phyloP scores from a whole-genome alignment of 2,329 filamentous ascomycete species.

The Hypoxylon sp. region DNA sequence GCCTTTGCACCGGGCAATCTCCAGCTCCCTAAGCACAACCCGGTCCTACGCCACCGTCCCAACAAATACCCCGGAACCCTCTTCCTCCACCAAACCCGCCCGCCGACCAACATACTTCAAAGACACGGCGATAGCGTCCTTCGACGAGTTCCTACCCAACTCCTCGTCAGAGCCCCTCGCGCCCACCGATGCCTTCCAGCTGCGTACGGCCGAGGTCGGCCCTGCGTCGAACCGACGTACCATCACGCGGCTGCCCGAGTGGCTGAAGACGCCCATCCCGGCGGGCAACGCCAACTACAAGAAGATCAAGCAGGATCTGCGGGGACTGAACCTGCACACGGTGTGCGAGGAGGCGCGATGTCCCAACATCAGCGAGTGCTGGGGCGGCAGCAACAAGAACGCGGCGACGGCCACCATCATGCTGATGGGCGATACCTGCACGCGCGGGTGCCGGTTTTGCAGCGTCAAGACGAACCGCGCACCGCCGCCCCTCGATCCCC shows the following conservation, averaged over 20 bases:
- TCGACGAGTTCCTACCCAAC: conserved; percentile 69
- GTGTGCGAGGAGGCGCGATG: conserved; percentile 98
- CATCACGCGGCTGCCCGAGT: conserved; percentile 83
- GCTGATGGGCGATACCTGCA: conserved; percentile 99
- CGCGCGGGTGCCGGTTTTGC: conserved; percentile 95
- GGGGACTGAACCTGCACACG: conserved; percentile 90
- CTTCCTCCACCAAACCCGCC: conserved; percentile 43
- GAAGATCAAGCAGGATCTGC: conserved; percentile 92
- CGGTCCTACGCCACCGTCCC: conserved; percentile 50
- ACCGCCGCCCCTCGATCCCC: conserved; percentile 85
- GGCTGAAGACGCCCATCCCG: conserved; percentile 97
- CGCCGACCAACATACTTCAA: conserved; percentile 68
- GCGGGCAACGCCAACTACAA: conserved; percentile 85
- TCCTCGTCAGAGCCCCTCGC: conserved; percentile 59
- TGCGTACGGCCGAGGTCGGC: conserved; percentile 73
- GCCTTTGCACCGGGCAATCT: conserved; percentile 47
- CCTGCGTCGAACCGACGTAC: conserved; percentile 71
- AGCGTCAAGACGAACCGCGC: conserved; percentile 88
- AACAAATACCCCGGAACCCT: conserved; percentile 42
- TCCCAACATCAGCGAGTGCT: conserved; percentile 98
- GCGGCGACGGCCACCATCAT: conserved; percentile 98
- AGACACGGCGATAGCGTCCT: conserved; percentile 66
- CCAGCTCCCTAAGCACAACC: conserved; percentile 34
- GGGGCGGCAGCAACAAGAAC: conserved; percentile 89
- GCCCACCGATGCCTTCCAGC: conserved; percentile 67